Evolutionary conservation across 352 stramenopile genomes (phyloP).

Genomic region (Pythium grandisporangium): DNA sequence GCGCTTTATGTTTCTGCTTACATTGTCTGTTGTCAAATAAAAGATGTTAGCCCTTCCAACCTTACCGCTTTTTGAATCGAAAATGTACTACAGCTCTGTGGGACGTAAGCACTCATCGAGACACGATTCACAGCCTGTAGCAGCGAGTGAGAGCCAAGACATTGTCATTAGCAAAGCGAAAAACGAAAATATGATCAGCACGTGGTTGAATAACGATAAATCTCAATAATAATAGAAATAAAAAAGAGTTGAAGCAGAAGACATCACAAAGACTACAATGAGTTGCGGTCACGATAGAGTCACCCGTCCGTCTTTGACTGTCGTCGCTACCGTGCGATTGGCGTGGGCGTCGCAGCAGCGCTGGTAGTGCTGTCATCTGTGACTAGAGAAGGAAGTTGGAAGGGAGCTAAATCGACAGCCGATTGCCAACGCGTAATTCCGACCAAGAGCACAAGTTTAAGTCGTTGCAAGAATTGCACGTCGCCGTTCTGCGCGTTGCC

Average conservation of each 20-base stretch:
- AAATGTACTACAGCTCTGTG: background rate
- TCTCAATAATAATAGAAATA: too few species aligned
- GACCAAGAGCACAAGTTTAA: conserved; percentile 55
- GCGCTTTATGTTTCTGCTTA: background rate
- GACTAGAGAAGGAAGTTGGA: too few species aligned
- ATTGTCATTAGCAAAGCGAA: too few species aligned
- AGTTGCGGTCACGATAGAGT: too few species aligned
- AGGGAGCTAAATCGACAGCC: conserved; percentile 24
- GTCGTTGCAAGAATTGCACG: conserved; percentile 43
- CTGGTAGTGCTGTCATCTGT: too few species aligned
- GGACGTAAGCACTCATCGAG: background rate
- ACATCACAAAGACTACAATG: too few species aligned
- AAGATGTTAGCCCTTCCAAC: background rate
- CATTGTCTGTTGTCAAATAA: background rate
- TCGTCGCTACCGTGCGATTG: too few species aligned
- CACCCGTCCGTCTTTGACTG: too few species aligned
- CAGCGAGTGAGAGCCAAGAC: background rate
- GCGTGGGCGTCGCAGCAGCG: too few species aligned
- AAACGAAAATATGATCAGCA: too few species aligned
- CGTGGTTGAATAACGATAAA: too few species aligned
- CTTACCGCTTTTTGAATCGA: background rate
- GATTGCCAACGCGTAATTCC: conserved; percentile 61
- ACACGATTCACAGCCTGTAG: background rate
- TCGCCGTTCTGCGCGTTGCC: conserved; percentile 39
- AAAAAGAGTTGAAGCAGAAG: too few species aligned